Evolutionary conservation across 257 asterid species (phyloP).

Genomic region (Prunella vulgaris): DNA sequence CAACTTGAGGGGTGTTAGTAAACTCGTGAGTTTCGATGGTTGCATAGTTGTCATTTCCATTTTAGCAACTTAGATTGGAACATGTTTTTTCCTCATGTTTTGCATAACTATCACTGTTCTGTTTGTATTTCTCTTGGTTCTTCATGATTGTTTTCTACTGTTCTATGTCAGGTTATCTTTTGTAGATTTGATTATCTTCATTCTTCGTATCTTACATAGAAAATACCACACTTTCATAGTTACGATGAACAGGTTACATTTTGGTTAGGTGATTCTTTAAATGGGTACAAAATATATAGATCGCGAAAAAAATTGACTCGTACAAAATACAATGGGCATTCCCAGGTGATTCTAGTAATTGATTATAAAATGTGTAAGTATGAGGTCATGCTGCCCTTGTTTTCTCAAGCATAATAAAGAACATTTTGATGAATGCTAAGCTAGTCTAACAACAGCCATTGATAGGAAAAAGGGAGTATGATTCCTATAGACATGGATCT

Average conservation of each 20-base stretch:
- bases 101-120: not conserved
- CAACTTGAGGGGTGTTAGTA: not conserved
- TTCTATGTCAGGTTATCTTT: not conserved
- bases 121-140: not conserved
- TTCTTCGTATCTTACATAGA: not conserved
- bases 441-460: not conserved
- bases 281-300: not conserved
- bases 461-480: not conserved
- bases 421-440: not conserved
- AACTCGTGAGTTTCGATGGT: not conserved
- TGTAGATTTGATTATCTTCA: not conserved
- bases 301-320: not conserved
- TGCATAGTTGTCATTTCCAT: not conserved
- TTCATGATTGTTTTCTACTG: not conserved
- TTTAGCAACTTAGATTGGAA: not conserved
- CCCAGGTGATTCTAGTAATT: not conserved
- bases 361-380: too few species aligned
- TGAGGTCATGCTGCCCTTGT: too few species aligned
- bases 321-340: not conserved
- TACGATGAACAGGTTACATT: too few species aligned
- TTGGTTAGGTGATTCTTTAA: not conserved
- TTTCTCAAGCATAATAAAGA: too few species aligned
- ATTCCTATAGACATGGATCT: too few species aligned
- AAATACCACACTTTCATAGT: not conserved
- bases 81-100: not conserved